Base-by-base conservation (phyloP, 163 green algal species). In the Coccomyxa subellipsoidea region DNA sequence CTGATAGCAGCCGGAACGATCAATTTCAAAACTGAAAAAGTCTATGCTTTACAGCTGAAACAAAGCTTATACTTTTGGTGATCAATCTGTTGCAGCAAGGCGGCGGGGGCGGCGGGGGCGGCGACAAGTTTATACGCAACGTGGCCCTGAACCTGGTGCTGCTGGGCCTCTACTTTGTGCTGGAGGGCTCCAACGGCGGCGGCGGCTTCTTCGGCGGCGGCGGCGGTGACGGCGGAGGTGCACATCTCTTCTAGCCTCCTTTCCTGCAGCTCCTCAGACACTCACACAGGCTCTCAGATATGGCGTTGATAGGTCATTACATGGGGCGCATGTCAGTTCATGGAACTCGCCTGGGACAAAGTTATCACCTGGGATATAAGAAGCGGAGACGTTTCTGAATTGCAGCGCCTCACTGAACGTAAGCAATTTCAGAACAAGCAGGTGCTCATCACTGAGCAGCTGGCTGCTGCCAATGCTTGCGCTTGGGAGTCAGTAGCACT, bases 51-150 rank as follows among this genome's bases (percentile, higher is more conserved):
- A n/a, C n/a, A n/a, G n/a, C n/a, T n/a, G n/a, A n/a, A n/a, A n/a
- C n/a, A n/a, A n/a, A n/a, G n/a, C n/a, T n/a, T n/a, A n/a, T n/a
- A n/a, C n/a, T n/a, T n/a, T n/a, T n/a, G n/a, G n/a, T n/a, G n/a
- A n/a, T n/a, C n/a, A n/a, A n/a, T n/a, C n/a, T 76, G 69, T 27
- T 78, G 72, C 72, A 78, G 72, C 32, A 38, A 53, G 72, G 72
- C 25, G 72, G 72, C 31, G 72, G 72, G n/a, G 72, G 72, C 3
- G 72, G 72, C 12, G 72, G 72, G 35, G 72, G 72, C 27, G 35
- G 35, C 72, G 72, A 47, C 72, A 78, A 47, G 72, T 54, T 78
- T 23, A 47, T 47, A 39, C 72, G 72, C 72, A 78, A 78, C 47
- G 36, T 78, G 4, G 72, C 72, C 21, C 35, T 78, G 7, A 78